A percentile compares a stretch with the other conserved stretches of the same genome.
Conservation (phyloP, 352 stramenopile species). For the Pythium chondricola region DNA sequence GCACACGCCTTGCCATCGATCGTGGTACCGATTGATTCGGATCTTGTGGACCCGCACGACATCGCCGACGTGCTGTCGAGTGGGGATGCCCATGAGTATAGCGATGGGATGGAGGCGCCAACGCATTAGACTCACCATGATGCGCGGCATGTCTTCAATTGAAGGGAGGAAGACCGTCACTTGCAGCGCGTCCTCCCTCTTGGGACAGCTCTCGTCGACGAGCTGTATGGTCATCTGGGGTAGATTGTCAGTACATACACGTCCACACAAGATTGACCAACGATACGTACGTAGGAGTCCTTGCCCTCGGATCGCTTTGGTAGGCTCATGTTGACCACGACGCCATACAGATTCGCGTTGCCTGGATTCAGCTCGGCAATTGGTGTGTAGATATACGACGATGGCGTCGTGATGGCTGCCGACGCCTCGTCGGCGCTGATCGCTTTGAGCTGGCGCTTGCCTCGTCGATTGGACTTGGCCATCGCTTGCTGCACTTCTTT, state of each 20-base stretch:
- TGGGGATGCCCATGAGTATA: too few species aligned
- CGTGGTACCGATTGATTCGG: constrained; percentile 54
- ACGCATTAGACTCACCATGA: constrained; percentile 30
- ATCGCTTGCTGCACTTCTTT: background rate
- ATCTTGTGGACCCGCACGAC: constrained; percentile 77
- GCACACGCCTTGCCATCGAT: constrained; percentile 48
- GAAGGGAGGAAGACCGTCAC: constrained; percentile 62
- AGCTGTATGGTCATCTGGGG: constrained; percentile 65
- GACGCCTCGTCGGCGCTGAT: constrained; percentile 3
- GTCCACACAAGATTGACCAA: constrained; percentile 7
- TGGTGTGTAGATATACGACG: constrained; percentile 52
- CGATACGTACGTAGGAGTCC: constrained; percentile 70
- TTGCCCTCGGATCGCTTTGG: constrained; percentile 49
- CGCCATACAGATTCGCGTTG: constrained; percentile 55
- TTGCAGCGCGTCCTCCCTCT: constrained; percentile 42
- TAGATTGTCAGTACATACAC: too few species aligned
- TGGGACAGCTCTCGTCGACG: constrained; percentile 53
- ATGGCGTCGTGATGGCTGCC: constrained; percentile 7
- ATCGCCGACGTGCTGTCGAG: constrained; percentile 69
- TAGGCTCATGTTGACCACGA: constrained; percentile 68
- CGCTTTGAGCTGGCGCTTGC: constrained; percentile 44
- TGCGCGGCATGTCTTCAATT: constrained; percentile 53
- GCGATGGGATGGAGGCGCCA: background rate
- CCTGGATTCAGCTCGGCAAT: constrained; percentile 52
- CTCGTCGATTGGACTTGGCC: constrained; percentile 22